phyloP scores from a whole-genome alignment of 495 filamentous ascomycete genomes.

The Pyrenula massariospora region DNA sequence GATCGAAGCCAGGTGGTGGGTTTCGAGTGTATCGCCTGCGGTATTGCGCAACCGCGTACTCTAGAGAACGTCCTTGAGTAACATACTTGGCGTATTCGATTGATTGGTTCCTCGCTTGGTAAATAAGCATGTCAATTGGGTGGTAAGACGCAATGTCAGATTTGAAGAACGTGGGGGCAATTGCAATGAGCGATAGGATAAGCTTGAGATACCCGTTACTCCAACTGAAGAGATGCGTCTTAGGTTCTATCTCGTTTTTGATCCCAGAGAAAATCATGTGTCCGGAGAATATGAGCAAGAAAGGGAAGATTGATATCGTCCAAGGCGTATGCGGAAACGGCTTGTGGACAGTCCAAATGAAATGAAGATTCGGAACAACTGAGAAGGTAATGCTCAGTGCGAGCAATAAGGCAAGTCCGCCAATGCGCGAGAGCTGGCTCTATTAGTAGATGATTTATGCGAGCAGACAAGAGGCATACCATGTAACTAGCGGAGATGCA shows the following conservation, averaged over 20 bases:
- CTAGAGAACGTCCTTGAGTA: slow-evolving; percentile 22
- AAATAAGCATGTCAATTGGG: slow-evolving; percentile 38
- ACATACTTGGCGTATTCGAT: slow-evolving; percentile 23
- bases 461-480: slow-evolving; percentile 16
- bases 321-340: neutral
- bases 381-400: neutral
- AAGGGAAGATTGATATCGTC: neutral
- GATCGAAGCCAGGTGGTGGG: slow-evolving; percentile 48
- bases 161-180: slow-evolving; percentile 19
- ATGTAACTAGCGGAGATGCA: slow-evolving; percentile 27
- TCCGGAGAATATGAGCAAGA: neutral
- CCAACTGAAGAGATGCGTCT: neutral
- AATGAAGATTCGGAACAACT: neutral
- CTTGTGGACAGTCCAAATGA: neutral
- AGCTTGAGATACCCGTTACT: neutral
- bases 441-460: slow-evolving; percentile 6
- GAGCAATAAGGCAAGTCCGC: slow-evolving; percentile 19
- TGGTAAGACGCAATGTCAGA: slow-evolving; percentile 20
- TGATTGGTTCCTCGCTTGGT: slow-evolving; percentile 24
- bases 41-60: slow-evolving; percentile 28
- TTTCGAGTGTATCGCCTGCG: slow-evolving; percentile 29
- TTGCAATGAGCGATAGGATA: slow-evolving; percentile 3
- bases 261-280: neutral
- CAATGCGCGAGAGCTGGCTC: slow-evolving; percentile 23
- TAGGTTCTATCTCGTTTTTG: neutral